Base-by-base conservation (phyloP, 2,329 filamentous ascomycete genomes). In the Beauveria australis region DNA sequence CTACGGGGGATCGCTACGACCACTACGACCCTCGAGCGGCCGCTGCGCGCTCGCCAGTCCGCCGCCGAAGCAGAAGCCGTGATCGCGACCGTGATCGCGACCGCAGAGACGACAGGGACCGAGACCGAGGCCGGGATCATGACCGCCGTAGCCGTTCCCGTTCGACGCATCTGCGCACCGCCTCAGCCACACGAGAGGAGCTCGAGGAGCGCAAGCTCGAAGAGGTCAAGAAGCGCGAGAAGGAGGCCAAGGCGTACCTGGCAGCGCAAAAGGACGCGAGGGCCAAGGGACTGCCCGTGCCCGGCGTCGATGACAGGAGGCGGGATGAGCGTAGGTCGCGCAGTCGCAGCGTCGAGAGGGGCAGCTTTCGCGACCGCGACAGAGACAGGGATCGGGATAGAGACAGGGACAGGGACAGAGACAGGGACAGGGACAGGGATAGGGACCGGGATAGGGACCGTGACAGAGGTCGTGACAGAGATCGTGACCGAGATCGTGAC, bases 231-330 rank as follows among this genome's bases (percentile, higher is more conserved):
- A 68, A 67, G 65, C 69, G 65, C n/a, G 70, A 72, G 61, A 68
- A 62, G 64, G 67, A 53, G 68, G 85, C 85, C 44, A 86, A 85
- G 69, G 83, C 82, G 5, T 87, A 87, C 65, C 74, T 86, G 43
- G 83, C 83, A 7, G 83, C 82, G 3, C 82, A 85, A 65, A 81
- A 82, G 63, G 83, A 86, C 65, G 83, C 84, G 37, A 77, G 81
- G 33, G 78, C 79, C 53, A 86, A 86, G 67, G 83, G 83, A 9
- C 69, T 84, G 46, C 81, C 82, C 1, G 72, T 84, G 22, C 81
- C 82, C 0, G 80, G 81, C n/a, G 74, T 83, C n/a, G 80, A 83
- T 58, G 81, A 83, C 64, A 78, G 76, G 64, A 65, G 68, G 51
- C 75, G 79, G 18, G 74, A 76, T 12, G 74, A 75, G 16, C 68